phyloP scores from a whole-genome alignment of 768 basidiomycete genomes.

The Tulasnella sp. region DNA sequence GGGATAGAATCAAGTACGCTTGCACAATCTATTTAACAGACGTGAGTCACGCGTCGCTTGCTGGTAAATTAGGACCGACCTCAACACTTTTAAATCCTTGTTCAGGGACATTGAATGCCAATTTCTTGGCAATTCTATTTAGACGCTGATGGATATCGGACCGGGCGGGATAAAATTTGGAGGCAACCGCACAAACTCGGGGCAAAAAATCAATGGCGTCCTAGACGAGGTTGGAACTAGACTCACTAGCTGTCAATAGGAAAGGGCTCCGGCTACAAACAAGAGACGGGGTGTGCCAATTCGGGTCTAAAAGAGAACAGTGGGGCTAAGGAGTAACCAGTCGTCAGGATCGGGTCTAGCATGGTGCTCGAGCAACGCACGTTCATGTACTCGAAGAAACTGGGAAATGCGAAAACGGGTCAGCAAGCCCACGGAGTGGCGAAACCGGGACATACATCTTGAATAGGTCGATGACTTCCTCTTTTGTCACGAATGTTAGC shows the following conservation, averaged over 20 bases:
- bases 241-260: conserved; percentile 79
- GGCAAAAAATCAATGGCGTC: background rate
- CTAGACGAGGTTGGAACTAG: too few relatives aligned
- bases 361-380: conserved; percentile 32
- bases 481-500: conserved; percentile 72
- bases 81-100: conserved; percentile 86
- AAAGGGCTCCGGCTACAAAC: conserved; percentile 93
- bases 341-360: conserved; percentile 8
- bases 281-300: conserved; percentile 87
- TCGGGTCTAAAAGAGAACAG: conserved; percentile 65
- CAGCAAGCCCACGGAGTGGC: background rate
- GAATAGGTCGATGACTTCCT: conserved; percentile 86
- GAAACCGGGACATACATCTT: conserved; percentile 45
- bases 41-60: background rate
- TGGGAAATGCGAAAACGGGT: conserved; percentile 26
- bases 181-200: conserved; percentile 86
- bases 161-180: conserved; percentile 73
- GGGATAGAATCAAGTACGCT: conserved; percentile 75
- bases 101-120: conserved; percentile 79
- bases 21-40: conserved; percentile 56
- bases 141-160: conserved; percentile 72
- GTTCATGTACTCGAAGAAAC: conserved; percentile 66
- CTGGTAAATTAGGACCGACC: conserved; percentile 16
- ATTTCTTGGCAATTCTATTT: conserved; percentile 69
- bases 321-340: conserved; percentile 43